Conservation (phyloP, 140 eudicot genomes). For the Anethum foeniculum region DNA sequence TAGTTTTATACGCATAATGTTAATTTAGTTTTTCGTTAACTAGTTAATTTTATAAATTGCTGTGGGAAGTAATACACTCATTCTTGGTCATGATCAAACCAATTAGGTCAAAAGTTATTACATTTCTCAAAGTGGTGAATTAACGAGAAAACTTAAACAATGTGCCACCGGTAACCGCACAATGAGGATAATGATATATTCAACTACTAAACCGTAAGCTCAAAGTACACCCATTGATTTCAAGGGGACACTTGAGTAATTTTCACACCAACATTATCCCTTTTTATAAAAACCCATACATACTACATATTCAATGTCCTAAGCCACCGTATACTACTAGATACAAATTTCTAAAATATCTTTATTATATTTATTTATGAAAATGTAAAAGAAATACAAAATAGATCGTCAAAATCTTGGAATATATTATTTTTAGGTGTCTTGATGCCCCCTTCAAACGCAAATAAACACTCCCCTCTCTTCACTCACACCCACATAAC, state of each 20-base stretch:
- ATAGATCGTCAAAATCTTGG: slow-evolving; percentile 1
- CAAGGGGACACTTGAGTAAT: not conserved
- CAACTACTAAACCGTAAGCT: not conserved
- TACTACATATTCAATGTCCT: not conserved
- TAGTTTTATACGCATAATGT: too few species aligned
- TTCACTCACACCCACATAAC: slow-evolving; percentile 13
- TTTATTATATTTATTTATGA: too few species aligned
- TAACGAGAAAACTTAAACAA: not conserved
- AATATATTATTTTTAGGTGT: slow-evolving; percentile 38
- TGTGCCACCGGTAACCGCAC: not conserved
- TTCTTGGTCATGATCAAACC: not conserved
- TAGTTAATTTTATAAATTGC: too few species aligned
- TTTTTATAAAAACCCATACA: not conserved
- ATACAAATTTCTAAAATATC: too few species aligned
- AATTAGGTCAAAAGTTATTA: not conserved
- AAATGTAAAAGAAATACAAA: too few species aligned
- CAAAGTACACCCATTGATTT: not conserved
- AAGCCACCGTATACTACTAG: not conserved
- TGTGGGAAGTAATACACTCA: too few species aligned
- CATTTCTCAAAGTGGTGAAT: not conserved
- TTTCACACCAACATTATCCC: slow-evolving; percentile 2
- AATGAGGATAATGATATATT: not conserved
- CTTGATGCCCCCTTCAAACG: slow-evolving; percentile 74
- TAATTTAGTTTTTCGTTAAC: too few species aligned
- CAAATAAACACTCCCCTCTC: slow-evolving; percentile 67